Evolutionary conservation across 164 flowering plant genomes (phyloP).

Genomic region (Berberis vulgaris): DNA sequence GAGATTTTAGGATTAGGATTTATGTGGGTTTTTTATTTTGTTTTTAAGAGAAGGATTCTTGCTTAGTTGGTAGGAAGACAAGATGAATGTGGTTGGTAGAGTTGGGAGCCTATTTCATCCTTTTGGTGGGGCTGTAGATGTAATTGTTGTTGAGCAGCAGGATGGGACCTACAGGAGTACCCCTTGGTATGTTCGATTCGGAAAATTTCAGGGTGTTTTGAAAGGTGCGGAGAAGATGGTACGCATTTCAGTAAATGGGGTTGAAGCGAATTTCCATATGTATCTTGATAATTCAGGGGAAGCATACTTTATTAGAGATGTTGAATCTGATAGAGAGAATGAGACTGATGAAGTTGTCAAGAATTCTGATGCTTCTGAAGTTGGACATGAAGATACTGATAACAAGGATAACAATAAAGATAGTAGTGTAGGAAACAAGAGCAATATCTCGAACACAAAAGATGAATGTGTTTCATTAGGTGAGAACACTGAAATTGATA

Average conservation of each 20-base stretch:
- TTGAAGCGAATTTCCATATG: constrained; percentile 85
- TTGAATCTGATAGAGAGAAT: constrained; percentile 26
- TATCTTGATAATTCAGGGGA: constrained; percentile 92
- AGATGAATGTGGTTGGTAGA: constrained; percentile 90
- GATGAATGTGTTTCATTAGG: constrained; percentile 29
- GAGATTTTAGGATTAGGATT: not conserved
- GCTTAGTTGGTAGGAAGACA: not conserved
- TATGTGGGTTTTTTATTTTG: not conserved
- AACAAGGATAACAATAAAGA: constrained; percentile 5
- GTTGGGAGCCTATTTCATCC: constrained; percentile 93
- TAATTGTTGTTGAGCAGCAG: constrained; percentile 85
- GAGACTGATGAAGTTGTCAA: constrained; percentile 17
- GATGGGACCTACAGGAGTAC: constrained; percentile 86
- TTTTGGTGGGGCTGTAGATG: constrained; percentile 96
- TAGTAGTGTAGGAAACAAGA: constrained; percentile 23
- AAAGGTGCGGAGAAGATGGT: constrained; percentile 90
- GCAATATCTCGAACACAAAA: constrained; percentile 27
- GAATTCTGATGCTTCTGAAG: constrained; percentile 21
- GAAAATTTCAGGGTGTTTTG: constrained; percentile 98
- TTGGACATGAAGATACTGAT: constrained; percentile 9
- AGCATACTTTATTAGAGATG: constrained; percentile 84
- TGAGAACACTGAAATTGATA: constrained; percentile 50
- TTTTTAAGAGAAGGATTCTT: not conserved
- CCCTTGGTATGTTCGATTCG: constrained; percentile 97
- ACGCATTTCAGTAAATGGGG: constrained; percentile 74